Base-by-base conservation (phyloP, 495 filamentous ascomycete species). In the Aspergillus cavernicola region DNA sequence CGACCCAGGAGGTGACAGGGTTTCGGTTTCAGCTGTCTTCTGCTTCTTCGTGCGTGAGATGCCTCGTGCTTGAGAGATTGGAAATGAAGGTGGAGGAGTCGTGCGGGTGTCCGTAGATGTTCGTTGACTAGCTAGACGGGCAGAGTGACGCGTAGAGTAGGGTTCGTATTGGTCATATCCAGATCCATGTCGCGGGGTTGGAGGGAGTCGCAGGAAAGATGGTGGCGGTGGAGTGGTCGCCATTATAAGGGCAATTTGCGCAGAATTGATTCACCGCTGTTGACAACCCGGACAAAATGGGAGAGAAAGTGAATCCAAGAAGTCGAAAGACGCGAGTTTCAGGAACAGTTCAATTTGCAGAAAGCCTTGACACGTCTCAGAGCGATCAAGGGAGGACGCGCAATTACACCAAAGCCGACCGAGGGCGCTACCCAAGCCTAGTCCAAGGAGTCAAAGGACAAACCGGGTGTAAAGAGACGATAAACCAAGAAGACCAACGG, bases 111-210 rank as follows among this genome's bases (percentile, higher is more conserved):
- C 46, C 49, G 62, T 64, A 13, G 64, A 66, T 6, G 53, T 48
- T 32, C 68, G 68, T 59, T 74, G 72, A 28, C 58, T 66, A 15
- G 75, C 74, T 52, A 82, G 58, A 56, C 80, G 74, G 33, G 75
- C 70, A 35, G 71, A 78, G 52, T 71, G 70, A 15, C 71, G 77
- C 40, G 73, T 74, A 2, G 69, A 74, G 66, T 85, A 90, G 20
- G 87, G 86, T 56, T 86, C 80, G 68, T 84, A 89, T 44, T 71
- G 64, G 70, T 95, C 88, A 52, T 80, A 78, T 60, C 76, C 83
- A 44, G 80, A 65, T 41, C 87, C 87, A 71, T 85, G 81, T 31
- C 79, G 82, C 15, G 90, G 90, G 33, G 90, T 87, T 41, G 82
- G 75, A 41, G 90, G 90, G 33, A 85, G 85, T 52, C 78, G 77